These are phyloP conservation scores for Podila clonocystis DNA, from an alignment of 192 early-diverging fungal species.

Conservation along the genomic window DNA sequence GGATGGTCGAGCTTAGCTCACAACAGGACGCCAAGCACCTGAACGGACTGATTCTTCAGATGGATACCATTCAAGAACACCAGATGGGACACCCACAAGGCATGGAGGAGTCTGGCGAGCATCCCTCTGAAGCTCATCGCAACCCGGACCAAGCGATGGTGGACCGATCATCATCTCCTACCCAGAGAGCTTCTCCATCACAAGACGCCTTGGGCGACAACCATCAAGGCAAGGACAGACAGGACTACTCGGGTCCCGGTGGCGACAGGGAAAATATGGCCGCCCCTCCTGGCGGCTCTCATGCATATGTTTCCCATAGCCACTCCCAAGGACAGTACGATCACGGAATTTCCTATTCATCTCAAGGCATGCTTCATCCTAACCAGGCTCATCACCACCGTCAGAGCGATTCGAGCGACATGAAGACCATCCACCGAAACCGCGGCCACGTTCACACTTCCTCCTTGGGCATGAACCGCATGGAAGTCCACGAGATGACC, in stretches of 20 bases:
- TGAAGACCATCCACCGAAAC: slow-evolving; percentile 17
- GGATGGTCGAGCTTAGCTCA: slow-evolving; percentile 44
- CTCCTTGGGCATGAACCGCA: slow-evolving; percentile 29
- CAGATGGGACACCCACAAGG: slow-evolving; percentile 8
- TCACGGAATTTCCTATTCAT: not conserved
- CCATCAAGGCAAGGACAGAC: not conserved
- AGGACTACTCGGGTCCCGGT: not conserved
- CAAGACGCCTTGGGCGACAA: not conserved
- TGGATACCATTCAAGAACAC: slow-evolving; percentile 50
- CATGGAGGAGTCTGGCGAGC: slow-evolving; percentile 2
- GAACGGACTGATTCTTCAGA: slow-evolving; percentile 37
- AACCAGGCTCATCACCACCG: slow-evolving; percentile 7
- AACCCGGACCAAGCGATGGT: not conserved
- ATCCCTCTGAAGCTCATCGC: not conserved
- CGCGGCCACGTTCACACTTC: slow-evolving; percentile 43
- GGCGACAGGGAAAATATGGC: not conserved
- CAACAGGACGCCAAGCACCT: slow-evolving; percentile 48
- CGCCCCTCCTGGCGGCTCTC: not conserved
- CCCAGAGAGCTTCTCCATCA: slow-evolving; percentile 1
- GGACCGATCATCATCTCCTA: not conserved
- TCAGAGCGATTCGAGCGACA: slow-evolving; percentile 12
- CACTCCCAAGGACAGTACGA: slow-evolving; percentile 1
- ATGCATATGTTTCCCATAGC: not conserved
- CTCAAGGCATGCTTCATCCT: not conserved
- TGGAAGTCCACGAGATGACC: slow-evolving; percentile 40